A percentile compares a stretch with the other conserved stretches of the same genome.
These are phyloP conservation scores for Colletotrichum somersetense DNA, from an alignment of 2,329 filamentous ascomycete genomes.

Conservation along the genomic window DNA sequence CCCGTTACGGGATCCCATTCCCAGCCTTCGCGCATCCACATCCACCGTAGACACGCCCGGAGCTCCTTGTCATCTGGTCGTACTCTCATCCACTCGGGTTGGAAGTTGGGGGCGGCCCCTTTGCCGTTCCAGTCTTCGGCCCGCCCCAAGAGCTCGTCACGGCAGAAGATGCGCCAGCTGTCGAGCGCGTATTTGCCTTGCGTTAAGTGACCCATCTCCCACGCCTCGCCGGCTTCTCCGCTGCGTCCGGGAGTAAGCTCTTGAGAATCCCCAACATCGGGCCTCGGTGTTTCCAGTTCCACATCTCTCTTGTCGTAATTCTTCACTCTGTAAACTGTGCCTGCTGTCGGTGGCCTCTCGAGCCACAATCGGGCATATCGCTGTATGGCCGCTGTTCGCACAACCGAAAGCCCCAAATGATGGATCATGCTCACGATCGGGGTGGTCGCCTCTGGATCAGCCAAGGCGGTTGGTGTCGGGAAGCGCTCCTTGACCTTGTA, in stretches of 20 bases:
- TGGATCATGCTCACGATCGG: constrained; percentile 74
- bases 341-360: constrained; percentile 69
- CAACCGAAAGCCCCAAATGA: constrained; percentile 77
- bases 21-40: constrained; percentile 91
- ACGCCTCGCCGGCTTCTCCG: constrained; percentile 60
- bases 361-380: constrained; percentile 79
- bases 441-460: constrained; percentile 59
- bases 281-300: constrained; percentile 19
- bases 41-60: constrained; percentile 88
- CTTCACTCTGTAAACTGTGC: constrained; percentile 65
- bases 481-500: constrained; percentile 76
- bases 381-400: constrained; percentile 77
- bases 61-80: constrained; percentile 88
- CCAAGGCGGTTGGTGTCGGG: constrained; percentile 74
- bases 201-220: constrained; percentile 90
- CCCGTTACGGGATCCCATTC: constrained; percentile 83
- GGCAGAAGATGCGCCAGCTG: constrained; percentile 94
- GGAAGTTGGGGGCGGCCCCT: constrained; percentile 66
- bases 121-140: constrained; percentile 76
- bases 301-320: constrained; percentile 59
- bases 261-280: constrained; percentile 11
- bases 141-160: constrained; percentile 78
- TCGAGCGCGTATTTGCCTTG: constrained; percentile 87
- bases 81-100: constrained; percentile 93
- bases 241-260: constrained; percentile 28